Percentiles rank a stretch among this genome's conserved stretches.
Conservation (phyloP, 768 basidiomycete genomes). For the Rhodotorula diobovata region DNA sequence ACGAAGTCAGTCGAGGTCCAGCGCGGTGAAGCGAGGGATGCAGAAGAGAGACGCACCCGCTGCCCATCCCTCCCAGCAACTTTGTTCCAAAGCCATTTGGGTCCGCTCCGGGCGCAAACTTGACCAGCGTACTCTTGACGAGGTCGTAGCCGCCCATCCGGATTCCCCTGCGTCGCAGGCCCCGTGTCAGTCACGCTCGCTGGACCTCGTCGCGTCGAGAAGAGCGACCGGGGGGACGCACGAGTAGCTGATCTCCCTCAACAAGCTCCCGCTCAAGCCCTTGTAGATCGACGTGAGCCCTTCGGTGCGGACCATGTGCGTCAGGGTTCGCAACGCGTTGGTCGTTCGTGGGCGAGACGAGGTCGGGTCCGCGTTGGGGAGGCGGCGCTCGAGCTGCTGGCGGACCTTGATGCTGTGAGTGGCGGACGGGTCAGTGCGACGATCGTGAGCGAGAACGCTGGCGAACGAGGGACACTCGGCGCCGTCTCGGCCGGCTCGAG, state of each 20-base stretch:
- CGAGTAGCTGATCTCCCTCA: conserved; percentile 31
- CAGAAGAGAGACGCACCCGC: conserved; percentile 19
- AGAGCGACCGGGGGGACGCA: neutral
- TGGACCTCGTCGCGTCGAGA: no score
- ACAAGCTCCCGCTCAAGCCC: conserved; percentile 28
- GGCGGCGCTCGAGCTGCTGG: conserved; percentile 37
- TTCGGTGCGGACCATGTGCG: conserved; percentile 38
- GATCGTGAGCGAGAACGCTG: neutral
- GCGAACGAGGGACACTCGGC: no score
- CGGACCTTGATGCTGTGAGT: conserved; percentile 40
- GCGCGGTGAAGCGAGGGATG: no score
- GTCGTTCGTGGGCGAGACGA: conserved; percentile 20
- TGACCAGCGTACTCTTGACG: conserved; percentile 30
- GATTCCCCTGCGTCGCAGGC: conserved; percentile 19
- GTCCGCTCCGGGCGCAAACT: conserved; percentile 16
- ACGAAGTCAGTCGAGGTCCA: neutral
- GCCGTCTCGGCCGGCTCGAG: neutral
- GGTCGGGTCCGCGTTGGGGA: conserved; percentile 3
- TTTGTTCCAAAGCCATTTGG: conserved; percentile 36
- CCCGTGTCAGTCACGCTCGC: neutral
- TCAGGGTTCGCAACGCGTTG: conserved; percentile 29
- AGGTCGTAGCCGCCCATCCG: conserved; percentile 43
- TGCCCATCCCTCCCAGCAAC: conserved; percentile 29
- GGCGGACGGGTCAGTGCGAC: no score
- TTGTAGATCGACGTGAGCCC: conserved; percentile 32